Conservation (phyloP, 2,329 filamentous ascomycete species). For the Cryphonectria japonica region DNA sequence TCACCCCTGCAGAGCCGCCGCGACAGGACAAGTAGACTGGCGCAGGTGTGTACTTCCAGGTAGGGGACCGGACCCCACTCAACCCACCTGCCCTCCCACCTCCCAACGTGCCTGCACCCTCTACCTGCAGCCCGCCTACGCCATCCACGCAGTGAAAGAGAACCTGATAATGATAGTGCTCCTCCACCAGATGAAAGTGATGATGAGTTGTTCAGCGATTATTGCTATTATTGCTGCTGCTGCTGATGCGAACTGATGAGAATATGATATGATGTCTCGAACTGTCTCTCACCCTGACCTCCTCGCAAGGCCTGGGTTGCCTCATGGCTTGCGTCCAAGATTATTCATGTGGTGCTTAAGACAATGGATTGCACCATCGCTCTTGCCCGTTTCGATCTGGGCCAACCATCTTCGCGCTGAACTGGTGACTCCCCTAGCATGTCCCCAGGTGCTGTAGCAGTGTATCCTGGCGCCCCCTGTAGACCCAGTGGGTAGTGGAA, state of each 20-base stretch:
- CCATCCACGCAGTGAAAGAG: background rate
- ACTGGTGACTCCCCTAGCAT: background rate
- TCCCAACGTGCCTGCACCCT: background rate
- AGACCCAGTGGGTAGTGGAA: background rate
- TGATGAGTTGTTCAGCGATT: background rate
- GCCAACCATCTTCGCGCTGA: background rate
- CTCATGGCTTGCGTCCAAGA: background rate
- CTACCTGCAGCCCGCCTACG: conserved; percentile 1
- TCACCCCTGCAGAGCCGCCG: background rate
- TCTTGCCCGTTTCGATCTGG: conserved; percentile 13
- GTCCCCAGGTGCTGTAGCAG: background rate
- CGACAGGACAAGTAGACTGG: background rate
- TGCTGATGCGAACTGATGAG: background rate
- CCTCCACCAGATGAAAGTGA: background rate
- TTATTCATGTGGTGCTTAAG: conserved; percentile 8
- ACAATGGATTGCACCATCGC: conserved; percentile 16
- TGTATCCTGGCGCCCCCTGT: background rate
- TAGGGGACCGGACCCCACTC: background rate
- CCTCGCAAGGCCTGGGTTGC: background rate
- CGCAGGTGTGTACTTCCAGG: background rate
- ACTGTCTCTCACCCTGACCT: too few species aligned
- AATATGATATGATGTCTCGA: background rate
- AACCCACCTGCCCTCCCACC: background rate
- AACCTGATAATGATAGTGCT: background rate
- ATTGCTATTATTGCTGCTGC: background rate